Conservation (phyloP, 495 filamentous ascomycete genomes). For the Sordaria brevicollis region DNA sequence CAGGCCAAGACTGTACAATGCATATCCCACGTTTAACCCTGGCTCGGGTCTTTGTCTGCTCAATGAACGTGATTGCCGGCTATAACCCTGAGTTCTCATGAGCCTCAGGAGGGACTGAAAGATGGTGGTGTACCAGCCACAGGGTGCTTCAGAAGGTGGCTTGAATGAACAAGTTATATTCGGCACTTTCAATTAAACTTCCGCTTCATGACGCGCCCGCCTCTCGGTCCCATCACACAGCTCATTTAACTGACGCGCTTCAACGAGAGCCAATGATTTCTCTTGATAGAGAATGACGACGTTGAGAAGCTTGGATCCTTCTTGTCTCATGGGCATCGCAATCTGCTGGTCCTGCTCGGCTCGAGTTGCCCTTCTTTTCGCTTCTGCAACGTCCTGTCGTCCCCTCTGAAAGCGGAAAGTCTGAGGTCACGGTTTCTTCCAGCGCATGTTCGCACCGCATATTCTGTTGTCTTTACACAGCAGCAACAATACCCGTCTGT, state of each 20-base stretch:
- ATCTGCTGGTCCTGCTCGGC: not conserved
- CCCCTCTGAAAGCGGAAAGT: no score
- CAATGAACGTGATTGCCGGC: not conserved
- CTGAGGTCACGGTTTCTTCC: not conserved
- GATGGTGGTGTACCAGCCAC: not conserved
- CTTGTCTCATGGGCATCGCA: not conserved
- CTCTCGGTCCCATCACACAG: not conserved
- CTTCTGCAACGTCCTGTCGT: not conserved
- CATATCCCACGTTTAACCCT: not conserved
- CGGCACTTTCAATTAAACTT: not conserved
- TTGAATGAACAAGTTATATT: not conserved
- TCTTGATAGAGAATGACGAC: not conserved
- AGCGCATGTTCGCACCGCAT: not conserved
- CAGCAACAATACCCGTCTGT: not conserved
- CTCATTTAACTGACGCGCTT: not conserved
- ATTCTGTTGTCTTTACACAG: not conserved
- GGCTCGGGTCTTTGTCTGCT: not conserved
- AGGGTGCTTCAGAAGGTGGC: not conserved
- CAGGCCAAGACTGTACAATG: not conserved
- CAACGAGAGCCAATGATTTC: not conserved
- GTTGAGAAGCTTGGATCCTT: not conserved
- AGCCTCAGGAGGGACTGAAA: not conserved
- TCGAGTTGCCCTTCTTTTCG: not conserved
- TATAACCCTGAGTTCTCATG: not conserved
- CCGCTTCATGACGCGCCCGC: not conserved